phyloP scores from a whole-genome alignment of 805 yeast species.

The Kodamaea neixiangensis region DNA sequence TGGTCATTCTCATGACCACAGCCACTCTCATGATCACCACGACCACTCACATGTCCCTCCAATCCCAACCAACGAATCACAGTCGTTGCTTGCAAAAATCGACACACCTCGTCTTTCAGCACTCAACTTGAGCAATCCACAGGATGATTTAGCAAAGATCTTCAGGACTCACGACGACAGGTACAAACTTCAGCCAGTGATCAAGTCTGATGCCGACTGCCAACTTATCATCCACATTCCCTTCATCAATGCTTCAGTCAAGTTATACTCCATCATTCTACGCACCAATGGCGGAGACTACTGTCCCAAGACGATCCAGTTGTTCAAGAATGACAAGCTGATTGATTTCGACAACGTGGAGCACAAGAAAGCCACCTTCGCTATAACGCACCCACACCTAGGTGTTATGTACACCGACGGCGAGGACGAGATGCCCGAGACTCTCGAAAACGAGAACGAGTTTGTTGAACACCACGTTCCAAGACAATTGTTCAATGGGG shows the following conservation, averaged over 20 bases:
- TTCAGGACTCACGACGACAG: slow-evolving; percentile 55
- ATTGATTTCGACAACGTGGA: slow-evolving; percentile 72
- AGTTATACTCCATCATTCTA: slow-evolving; percentile 69
- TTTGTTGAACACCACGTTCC: slow-evolving; percentile 85
- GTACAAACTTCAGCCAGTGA: slow-evolving; percentile 47
- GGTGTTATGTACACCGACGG: slow-evolving; percentile 47
- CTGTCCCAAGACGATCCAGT: slow-evolving; percentile 69
- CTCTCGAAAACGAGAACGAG: slow-evolving; percentile 37
- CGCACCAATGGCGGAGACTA: slow-evolving; percentile 62
- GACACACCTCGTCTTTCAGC: slow-evolving; percentile 62
- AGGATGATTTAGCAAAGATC: slow-evolving; percentile 50
- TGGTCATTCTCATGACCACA: slow-evolving; percentile 31
- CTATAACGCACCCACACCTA: slow-evolving; percentile 63
- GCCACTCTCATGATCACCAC: slow-evolving; percentile 14
- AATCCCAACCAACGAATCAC: slow-evolving; percentile 67
- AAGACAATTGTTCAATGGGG: slow-evolving; percentile 69
- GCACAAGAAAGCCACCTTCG: slow-evolving; percentile 49
- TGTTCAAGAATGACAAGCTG: slow-evolving; percentile 68
- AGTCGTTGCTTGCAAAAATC: slow-evolving; percentile 63
- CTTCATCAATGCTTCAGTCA: slow-evolving; percentile 68
- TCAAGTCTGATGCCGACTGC: slow-evolving; percentile 76
- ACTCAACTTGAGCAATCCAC: slow-evolving; percentile 58
- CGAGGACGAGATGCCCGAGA: slow-evolving; percentile 38
- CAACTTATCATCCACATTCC: slow-evolving; percentile 80
- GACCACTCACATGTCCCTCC: slow-evolving; percentile 52